A percentile compares a stretch with the other conserved stretches of the same genome.
Evolutionary conservation across 2,329 filamentous ascomycete species (phyloP).

Genomic region (Aschersonia sp.): DNA sequence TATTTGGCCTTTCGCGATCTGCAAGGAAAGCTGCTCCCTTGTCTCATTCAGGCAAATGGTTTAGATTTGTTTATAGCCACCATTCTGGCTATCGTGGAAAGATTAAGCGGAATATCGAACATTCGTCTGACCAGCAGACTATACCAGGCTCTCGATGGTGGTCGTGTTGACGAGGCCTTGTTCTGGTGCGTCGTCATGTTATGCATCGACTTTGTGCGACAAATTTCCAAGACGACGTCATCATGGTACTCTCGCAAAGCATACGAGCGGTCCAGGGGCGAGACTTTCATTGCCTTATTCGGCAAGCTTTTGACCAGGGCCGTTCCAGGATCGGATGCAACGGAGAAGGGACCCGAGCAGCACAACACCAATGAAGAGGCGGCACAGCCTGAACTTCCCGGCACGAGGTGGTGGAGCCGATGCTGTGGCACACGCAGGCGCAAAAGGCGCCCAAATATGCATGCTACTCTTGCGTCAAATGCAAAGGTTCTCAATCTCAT

Average conservation of each 20-base stretch:
- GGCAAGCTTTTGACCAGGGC: conserved; percentile 22
- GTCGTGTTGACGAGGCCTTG: conserved; percentile 14
- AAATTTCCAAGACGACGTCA: conserved; percentile 19
- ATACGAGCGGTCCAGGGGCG: conserved; percentile 73
- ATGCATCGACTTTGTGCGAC: conserved; percentile 15
- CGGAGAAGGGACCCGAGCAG: conserved; percentile 17
- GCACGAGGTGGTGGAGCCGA: conserved; percentile 7
- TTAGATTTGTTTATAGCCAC: conserved; percentile 61
- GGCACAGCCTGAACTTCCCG: neutral
- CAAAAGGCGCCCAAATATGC: neutral
- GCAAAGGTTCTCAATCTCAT: conserved; percentile 86
- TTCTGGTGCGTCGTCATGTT: conserved; percentile 24
- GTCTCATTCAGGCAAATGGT: conserved; percentile 62
- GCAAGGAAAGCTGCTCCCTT: conserved; percentile 53
- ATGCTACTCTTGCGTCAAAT: conserved; percentile 53
- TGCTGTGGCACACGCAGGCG: conserved; percentile 9
- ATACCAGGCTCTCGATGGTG: conserved; percentile 18
- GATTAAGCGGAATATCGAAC: conserved; percentile 20
- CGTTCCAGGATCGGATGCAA: conserved; percentile 22
- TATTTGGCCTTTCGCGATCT: conserved; percentile 63
- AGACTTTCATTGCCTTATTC: conserved; percentile 30
- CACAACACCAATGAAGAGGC: conserved; percentile 1
- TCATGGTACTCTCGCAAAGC: conserved; percentile 73
- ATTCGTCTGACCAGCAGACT: conserved; percentile 22
- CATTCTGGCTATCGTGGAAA: conserved; percentile 41